phyloP scores from a whole-genome alignment of 1,284 basidiomycete genomes.

The Trametes versicolor region DNA sequence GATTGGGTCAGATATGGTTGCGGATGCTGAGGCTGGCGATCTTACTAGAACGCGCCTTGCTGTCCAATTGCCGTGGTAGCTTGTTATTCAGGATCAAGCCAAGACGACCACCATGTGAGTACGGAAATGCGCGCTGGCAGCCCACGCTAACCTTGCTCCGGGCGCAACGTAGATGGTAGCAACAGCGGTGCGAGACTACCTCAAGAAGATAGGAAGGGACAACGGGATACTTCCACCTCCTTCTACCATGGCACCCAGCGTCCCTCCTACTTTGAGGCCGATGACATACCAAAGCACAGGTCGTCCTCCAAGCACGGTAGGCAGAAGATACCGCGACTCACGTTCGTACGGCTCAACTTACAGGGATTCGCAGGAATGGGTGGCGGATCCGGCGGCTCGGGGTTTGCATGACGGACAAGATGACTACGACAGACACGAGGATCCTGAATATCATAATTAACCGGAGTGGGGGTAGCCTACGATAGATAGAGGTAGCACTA shows the following conservation, averaged over 20 bases:
- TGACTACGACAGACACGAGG: conserved; percentile 29
- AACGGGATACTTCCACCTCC: conserved; percentile 42
- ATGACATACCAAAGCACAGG: conserved; percentile 26
- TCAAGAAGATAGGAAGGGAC: conserved; percentile 63
- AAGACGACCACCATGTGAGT: conserved; percentile 80
- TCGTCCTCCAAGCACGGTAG: conserved; percentile 35
- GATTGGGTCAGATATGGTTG: not conserved
- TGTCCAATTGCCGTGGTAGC: conserved; percentile 83
- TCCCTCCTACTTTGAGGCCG: conserved; percentile 28
- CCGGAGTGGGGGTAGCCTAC: conserved; percentile 23
- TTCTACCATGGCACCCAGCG: conserved; percentile 37
- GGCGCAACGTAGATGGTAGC: conserved; percentile 61
- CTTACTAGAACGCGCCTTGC: conserved; percentile 76
- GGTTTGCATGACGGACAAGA: conserved; percentile 23
- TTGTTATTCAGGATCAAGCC: conserved; percentile 82
- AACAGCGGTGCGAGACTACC: conserved; percentile 72
- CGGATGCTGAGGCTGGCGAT: too few species aligned
- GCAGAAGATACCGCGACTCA: conserved; percentile 33
- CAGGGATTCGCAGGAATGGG: conserved; percentile 30
- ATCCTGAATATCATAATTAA: conserved; percentile 37
- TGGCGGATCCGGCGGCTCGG: conserved; percentile 30
- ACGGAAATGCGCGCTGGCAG: not conserved
- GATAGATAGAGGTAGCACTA: conserved; percentile 7
- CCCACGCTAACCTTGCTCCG: not conserved
- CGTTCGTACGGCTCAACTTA: conserved; percentile 26